Percentiles rank a stretch among this genome's conserved stretches.
These are phyloP conservation scores for Gossypium ekmanianum DNA, from an alignment of 345 rosid species.

Conservation along the genomic window DNA sequence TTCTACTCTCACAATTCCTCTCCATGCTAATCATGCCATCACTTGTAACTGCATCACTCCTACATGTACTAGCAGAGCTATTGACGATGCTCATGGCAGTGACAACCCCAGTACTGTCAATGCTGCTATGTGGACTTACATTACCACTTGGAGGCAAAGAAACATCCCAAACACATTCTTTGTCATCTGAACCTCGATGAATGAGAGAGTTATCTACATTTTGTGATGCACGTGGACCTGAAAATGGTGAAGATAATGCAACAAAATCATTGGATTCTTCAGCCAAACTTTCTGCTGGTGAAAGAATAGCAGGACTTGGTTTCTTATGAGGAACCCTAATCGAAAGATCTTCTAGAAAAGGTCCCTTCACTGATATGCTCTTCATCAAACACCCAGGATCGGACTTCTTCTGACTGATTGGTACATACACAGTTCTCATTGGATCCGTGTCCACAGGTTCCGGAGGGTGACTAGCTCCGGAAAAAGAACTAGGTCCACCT, in stretches of 20 bases:
- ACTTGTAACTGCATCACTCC: constrained; percentile 62
- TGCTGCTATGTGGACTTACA: constrained; percentile 83
- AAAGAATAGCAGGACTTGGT: constrained; percentile 44
- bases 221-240: constrained; percentile 54
- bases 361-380: constrained; percentile 66
- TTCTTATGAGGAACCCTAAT: constrained; percentile 58
- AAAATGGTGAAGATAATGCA: constrained; percentile 49
- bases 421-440: constrained; percentile 64
- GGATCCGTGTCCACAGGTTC: constrained; percentile 88
- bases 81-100: constrained; percentile 82
- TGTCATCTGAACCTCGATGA: constrained; percentile 68
- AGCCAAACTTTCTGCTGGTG: constrained; percentile 63
- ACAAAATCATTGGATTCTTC: constrained; percentile 56
- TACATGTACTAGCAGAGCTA: constrained; percentile 55
- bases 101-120: constrained; percentile 64
- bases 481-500: constrained; percentile 62
- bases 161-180: constrained; percentile 95
- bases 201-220: constrained; percentile 56
- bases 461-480: constrained; percentile 94
- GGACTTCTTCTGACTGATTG: constrained; percentile 55
- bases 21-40: constrained; percentile 63
- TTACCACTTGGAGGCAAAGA: constrained; percentile 92
- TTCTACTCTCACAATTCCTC: constrained; percentile 18
- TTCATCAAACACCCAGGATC: constrained; percentile 66
- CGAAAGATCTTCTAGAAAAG: constrained; percentile 70